phyloP scores from a whole-genome alignment of 176 grass and related monocot genomes.

The Secale cereale region DNA sequence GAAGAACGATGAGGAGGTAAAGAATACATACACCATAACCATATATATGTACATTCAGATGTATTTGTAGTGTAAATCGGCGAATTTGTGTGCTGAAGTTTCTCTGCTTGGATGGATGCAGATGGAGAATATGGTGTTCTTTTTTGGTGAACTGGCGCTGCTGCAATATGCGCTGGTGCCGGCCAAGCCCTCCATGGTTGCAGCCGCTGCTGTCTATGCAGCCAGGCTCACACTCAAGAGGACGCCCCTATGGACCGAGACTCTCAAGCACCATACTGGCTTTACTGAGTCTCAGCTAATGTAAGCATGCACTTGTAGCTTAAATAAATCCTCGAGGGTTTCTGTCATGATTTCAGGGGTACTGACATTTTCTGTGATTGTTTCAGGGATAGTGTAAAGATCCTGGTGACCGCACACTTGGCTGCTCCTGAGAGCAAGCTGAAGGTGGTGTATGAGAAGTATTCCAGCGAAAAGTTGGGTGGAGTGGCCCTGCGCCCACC shows the following conservation, averaged over 20 bases:
- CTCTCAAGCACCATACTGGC: constrained; percentile 66
- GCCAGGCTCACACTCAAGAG: constrained; percentile 79
- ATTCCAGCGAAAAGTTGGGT: constrained; percentile 57
- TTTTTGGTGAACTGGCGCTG: constrained; percentile 73
- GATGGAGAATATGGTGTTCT: constrained; percentile 89
- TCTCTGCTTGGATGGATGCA: constrained; percentile 19
- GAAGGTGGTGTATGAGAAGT: constrained; percentile 79
- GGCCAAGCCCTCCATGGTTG: constrained; percentile 60
- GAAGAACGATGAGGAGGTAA: constrained; percentile 55
- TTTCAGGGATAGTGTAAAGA: constrained; percentile 50
- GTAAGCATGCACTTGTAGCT: constrained; percentile 38
- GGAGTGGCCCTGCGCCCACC: constrained; percentile 54
- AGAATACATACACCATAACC: too few relatives aligned
- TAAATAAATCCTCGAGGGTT: too few relatives aligned
- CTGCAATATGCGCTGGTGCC: constrained; percentile 73
- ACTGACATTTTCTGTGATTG: not conserved
- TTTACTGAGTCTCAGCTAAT: constrained; percentile 53
- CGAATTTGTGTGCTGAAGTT: not conserved
- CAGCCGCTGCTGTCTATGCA: constrained; percentile 75
- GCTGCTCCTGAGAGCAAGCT: constrained; percentile 54
- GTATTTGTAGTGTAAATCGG: too few relatives aligned
- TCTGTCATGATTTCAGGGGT: not conserved
- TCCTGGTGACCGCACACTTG: constrained; percentile 54
- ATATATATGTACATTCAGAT: too few relatives aligned
- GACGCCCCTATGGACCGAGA: constrained; percentile 76